phyloP scores from a whole-genome alignment of 441 rosid species.

The Arabidopsis lyrata region DNA sequence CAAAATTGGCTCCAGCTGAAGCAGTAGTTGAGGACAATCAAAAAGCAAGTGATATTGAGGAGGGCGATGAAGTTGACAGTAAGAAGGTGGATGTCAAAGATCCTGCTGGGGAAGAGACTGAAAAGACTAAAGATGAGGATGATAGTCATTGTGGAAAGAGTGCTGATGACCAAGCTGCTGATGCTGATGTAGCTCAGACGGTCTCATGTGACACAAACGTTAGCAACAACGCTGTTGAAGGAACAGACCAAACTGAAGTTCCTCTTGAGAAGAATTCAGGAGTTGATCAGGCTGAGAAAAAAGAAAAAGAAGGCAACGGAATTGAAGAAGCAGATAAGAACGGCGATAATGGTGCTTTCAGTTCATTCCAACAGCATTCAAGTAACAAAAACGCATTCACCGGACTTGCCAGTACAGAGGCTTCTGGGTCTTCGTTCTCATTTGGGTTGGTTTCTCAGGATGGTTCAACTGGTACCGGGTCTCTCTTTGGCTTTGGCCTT shows the following conservation, averaged over 20 bases:
- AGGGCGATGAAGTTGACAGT: constrained; percentile 40
- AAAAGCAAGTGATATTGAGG: constrained; percentile 42
- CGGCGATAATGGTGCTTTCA: constrained; percentile 58
- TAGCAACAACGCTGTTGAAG: constrained; percentile 38
- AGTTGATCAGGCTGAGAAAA: constrained; percentile 45
- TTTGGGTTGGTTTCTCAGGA: constrained; percentile 65
- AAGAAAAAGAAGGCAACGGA: constrained; percentile 51
- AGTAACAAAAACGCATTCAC: constrained; percentile 93
- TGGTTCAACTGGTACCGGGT: constrained; percentile 55
- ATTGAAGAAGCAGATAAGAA: constrained; percentile 49
- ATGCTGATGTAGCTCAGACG: constrained; percentile 46
- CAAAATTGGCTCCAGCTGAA: constrained; percentile 27
- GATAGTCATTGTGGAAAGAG: constrained; percentile 38
- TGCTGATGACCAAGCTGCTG: constrained; percentile 38
- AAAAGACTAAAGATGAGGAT: constrained; percentile 42
- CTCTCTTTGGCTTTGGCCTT: constrained; percentile 66
- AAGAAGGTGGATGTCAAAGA: constrained; percentile 42
- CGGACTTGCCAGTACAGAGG: constrained; percentile 89
- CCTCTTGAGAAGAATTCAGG: constrained; percentile 41
- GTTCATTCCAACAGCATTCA: constrained; percentile 90
- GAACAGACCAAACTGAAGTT: constrained; percentile 39
- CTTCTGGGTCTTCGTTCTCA: constrained; percentile 65
- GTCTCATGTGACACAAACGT: constrained; percentile 33
- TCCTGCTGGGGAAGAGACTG: constrained; percentile 34
- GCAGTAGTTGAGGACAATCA: constrained; percentile 46